Conservation (phyloP, 768 basidiomycete genomes). For the Suillus lakei region DNA sequence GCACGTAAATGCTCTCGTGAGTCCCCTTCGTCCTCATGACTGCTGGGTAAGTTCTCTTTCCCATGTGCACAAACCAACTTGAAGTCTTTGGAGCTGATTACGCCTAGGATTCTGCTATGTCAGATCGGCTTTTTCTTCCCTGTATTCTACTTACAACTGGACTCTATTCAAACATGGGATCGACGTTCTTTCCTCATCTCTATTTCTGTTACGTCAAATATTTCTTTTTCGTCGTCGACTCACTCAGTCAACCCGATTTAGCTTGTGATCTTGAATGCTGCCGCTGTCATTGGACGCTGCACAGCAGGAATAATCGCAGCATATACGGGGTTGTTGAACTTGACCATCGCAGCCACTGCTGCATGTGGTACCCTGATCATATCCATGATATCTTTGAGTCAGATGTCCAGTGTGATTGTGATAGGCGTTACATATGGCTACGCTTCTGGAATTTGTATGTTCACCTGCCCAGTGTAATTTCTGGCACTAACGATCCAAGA, state of each 20-base stretch:
- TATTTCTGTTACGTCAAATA: slow-evolving; percentile 50
- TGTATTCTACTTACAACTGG: slow-evolving; percentile 62
- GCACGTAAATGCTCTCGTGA: slow-evolving; percentile 28
- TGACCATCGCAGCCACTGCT: slow-evolving; percentile 42
- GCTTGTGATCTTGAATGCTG: slow-evolving; percentile 58
- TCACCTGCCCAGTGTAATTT: too few relatives aligned
- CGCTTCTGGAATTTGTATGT: slow-evolving; percentile 50
- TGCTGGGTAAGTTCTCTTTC: slow-evolving; percentile 21
- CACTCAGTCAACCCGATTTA: slow-evolving; percentile 26
- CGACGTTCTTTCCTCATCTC: slow-evolving; percentile 50
- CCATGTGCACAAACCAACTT: not conserved
- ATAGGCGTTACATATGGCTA: slow-evolving; percentile 53
- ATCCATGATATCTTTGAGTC: slow-evolving; percentile 47
- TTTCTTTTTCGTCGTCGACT: not conserved
- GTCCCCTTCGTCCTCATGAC: slow-evolving; percentile 30
- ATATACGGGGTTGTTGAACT: slow-evolving; percentile 48
- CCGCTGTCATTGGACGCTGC: slow-evolving; percentile 51
- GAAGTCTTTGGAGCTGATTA: slow-evolving; percentile 6
- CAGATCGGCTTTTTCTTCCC: slow-evolving; percentile 51
- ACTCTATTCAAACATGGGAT: slow-evolving; percentile 56
- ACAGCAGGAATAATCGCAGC: slow-evolving; percentile 45
- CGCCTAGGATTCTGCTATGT: slow-evolving; percentile 25
- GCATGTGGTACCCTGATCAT: slow-evolving; percentile 46
- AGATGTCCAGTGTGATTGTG: slow-evolving; percentile 41
- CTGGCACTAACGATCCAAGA: slow-evolving; percentile 26